Conservation (phyloP, 1,284 basidiomycete genomes). For the Laetiporus sulphureus region DNA sequence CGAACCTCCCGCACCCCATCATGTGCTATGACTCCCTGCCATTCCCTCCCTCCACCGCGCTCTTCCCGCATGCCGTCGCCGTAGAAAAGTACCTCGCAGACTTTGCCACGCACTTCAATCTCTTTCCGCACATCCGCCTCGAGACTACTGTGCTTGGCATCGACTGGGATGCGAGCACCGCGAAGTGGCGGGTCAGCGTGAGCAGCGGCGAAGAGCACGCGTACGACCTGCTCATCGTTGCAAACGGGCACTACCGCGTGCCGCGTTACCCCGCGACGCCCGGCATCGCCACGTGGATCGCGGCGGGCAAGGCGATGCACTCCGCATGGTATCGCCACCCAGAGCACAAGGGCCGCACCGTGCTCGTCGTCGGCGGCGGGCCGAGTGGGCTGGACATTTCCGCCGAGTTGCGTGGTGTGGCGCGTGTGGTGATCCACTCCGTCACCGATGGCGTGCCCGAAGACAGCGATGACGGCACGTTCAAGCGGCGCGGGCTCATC, state of each 20-base stretch:
- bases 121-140: conserved; percentile 50
- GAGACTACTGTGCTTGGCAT: conserved; percentile 40
- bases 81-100: conserved; percentile 57
- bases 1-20: conserved; percentile 69
- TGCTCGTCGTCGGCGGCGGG: conserved; percentile 67
- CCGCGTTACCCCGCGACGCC: conserved; percentile 55
- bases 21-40: conserved; percentile 60
- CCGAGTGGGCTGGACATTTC: conserved; percentile 65
- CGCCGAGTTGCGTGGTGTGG: conserved; percentile 42
- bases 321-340: conserved; percentile 63
- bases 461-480: conserved; percentile 27
- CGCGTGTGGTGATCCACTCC: conserved; percentile 50
- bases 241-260: conserved; percentile 65
- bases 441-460: conserved; percentile 29
- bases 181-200: conserved; percentile 40
- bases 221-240: conserved; percentile 61
- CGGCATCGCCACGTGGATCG: conserved; percentile 54
- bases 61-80: conserved; percentile 52
- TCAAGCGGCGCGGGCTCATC: conserved; percentile 40
- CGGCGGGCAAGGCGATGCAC: conserved; percentile 44
- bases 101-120: conserved; percentile 51
- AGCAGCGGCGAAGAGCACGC: conserved; percentile 21
- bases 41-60: conserved; percentile 63
- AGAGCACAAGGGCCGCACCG: conserved; percentile 34
- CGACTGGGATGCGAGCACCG: conserved; percentile 24